These are phyloP conservation scores for Metschnikowia henanensis DNA, from an alignment of 805 yeast species.

Conservation along the genomic window DNA sequence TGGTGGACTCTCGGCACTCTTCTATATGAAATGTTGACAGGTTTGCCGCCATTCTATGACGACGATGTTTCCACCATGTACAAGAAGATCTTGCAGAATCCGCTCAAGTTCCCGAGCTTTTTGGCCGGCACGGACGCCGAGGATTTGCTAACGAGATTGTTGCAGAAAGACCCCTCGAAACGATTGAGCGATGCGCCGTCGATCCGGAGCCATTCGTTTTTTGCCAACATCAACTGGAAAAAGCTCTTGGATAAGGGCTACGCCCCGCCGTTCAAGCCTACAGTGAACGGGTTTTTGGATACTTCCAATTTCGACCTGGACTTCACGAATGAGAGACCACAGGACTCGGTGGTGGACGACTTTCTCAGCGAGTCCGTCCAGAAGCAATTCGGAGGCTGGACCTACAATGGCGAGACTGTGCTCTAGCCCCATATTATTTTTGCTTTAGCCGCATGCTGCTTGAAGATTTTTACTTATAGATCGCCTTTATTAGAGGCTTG, in stretches of 20 bases:
- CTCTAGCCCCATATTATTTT: conserved; percentile 6
- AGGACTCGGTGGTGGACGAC: conserved; percentile 94
- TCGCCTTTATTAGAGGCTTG: not conserved
- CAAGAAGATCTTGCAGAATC: conserved; percentile 86
- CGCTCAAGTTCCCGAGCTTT: conserved; percentile 83
- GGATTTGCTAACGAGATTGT: conserved; percentile 68
- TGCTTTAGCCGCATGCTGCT: too few relatives aligned
- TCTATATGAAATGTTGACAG: conserved; percentile 93
- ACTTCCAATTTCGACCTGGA: conserved; percentile 93
- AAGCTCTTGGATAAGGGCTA: conserved; percentile 82
- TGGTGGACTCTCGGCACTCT: conserved; percentile 99
- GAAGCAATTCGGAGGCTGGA: conserved; percentile 98
- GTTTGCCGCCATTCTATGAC: conserved; percentile 96
- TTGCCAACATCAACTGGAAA: conserved; percentile 87
- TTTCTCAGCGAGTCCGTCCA: conserved; percentile 93
- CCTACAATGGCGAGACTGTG: conserved; percentile 70
- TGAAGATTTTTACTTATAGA: too few relatives aligned
- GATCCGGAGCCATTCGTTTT: conserved; percentile 82
- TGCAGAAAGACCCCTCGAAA: conserved; percentile 81
- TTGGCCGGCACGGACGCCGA: conserved; percentile 81
- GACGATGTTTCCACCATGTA: conserved; percentile 94
- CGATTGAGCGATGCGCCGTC: conserved; percentile 83
- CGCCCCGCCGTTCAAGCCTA: conserved; percentile 94
- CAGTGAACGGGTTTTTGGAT: conserved; percentile 80
- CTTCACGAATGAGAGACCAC: conserved; percentile 90